Evolutionary conservation across 2,329 filamentous ascomycete genomes (phyloP).

Genomic region (Tolypocladium ovalisporum): DNA sequence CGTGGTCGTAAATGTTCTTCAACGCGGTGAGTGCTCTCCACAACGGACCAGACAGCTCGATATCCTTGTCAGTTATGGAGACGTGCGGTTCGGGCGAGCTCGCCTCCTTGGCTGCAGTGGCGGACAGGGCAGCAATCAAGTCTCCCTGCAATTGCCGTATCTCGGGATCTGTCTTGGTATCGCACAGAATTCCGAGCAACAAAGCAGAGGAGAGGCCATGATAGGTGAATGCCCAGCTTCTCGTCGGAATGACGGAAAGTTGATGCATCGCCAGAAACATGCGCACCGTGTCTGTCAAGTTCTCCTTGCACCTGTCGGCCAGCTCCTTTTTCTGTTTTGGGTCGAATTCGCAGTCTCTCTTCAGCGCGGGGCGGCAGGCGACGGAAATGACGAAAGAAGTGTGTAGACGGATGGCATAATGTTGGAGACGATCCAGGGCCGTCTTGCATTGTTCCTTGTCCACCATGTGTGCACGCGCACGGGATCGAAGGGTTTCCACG

Average conservation of each 20-base stretch:
- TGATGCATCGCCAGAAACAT: conserved; percentile 63
- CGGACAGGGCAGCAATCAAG: conserved; percentile 51
- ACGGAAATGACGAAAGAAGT: conserved; percentile 56
- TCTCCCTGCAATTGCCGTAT: conserved; percentile 54
- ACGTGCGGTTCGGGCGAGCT: conserved; percentile 43
- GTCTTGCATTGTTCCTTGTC: conserved; percentile 54
- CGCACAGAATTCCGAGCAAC: conserved; percentile 50
- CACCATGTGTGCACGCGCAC: conserved; percentile 40
- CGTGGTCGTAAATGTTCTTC: conserved; percentile 57
- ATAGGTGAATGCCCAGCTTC: conserved; percentile 59
- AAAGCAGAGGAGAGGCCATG: conserved; percentile 56
- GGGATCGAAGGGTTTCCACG: conserved; percentile 39
- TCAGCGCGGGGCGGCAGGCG: conserved; percentile 50
- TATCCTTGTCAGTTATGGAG: conserved; percentile 45
- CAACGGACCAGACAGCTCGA: conserved; percentile 50
- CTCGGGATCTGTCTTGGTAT: conserved; percentile 52
- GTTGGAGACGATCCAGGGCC: conserved; percentile 50
- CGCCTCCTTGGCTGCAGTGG: conserved; percentile 51
- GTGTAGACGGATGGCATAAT: conserved; percentile 54
- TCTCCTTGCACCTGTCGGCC: conserved; percentile 48
- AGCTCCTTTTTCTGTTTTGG: conserved; percentile 41
- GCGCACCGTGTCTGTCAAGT: conserved; percentile 53
- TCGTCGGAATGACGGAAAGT: conserved; percentile 53
- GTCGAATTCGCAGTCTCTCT: conserved; percentile 41
- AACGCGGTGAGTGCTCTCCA: conserved; percentile 50